These are phyloP conservation scores for Kockiozyma suomiensis DNA, from an alignment of 805 yeast genomes.

Conservation along the genomic window DNA sequence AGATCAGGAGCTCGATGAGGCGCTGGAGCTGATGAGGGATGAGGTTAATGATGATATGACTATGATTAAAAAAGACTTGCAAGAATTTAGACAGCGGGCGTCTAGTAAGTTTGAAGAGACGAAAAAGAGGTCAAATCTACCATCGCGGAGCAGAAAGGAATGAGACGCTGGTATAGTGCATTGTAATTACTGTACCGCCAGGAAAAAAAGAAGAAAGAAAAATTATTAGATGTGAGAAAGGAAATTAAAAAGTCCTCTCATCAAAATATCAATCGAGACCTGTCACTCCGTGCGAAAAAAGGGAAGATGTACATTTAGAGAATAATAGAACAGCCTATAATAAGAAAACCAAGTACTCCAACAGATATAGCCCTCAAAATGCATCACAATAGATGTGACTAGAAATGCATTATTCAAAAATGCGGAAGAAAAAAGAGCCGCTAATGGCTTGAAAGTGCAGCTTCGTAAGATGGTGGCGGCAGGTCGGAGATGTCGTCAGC, in stretches of 20 bases:
- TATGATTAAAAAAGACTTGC: conserved; percentile 21
- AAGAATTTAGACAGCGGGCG: conserved; percentile 39
- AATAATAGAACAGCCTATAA: neutral
- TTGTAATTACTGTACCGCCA: neutral
- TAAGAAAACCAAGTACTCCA: neutral
- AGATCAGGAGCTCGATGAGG: conserved; percentile 44
- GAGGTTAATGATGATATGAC: conserved; percentile 35
- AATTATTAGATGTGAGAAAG: neutral
- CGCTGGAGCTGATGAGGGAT: conserved; percentile 37
- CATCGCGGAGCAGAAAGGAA: conserved; percentile 1
- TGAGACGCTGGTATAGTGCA: neutral
- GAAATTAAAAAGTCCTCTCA: neutral
- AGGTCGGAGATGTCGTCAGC: neutral
- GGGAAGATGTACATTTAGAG: too few species aligned
- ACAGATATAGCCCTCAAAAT: neutral
- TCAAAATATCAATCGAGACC: neutral
- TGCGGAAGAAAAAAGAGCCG: neutral
- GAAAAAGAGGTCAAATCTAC: neutral
- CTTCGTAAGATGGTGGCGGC: conserved; percentile 9
- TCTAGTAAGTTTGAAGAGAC: conserved; percentile 8
- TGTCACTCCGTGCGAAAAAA: neutral
- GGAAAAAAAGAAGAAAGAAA: neutral
- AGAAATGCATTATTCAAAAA: neutral
- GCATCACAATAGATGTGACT: neutral
- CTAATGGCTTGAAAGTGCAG: neutral